Evolutionary conservation across 2,329 filamentous ascomycete genomes (phyloP), one percentile per base, ranked within the genome.

Genomic region (Immersiporthe knoxdaviesiana): DNA sequence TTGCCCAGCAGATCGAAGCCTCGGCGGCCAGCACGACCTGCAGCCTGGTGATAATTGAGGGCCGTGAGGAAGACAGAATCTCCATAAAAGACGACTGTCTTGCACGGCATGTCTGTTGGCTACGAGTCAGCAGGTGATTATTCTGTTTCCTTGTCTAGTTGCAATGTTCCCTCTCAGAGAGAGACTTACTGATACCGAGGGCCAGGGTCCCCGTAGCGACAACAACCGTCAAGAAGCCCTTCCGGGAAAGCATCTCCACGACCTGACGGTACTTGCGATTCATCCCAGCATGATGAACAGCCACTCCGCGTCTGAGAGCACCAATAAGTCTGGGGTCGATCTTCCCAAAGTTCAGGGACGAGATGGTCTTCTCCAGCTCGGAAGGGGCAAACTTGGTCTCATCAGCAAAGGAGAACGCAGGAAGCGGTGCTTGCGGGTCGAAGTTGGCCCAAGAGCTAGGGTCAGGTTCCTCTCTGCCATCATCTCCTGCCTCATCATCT

Each of bases 1-100:
- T 95, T 95, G 68, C 92, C 92, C 1, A 95, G 85, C 30, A 93
- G 81, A 76, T 95, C 92, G 72, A 95, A 95, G 1, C 92, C 92
- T 80, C 92, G 87, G 78, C 92, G 89, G 73, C 92, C 92, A 41
- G 92, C 90, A 83, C 92, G 89, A 78, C 92, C 92, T 68, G 91
- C 88, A 10, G 88, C 91, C 77, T 95, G 92, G 11, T 91, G 87
- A 77, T 91, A 95, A 76, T 92, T 93, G 65, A 94, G 85, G 0
- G 91, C 87, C 0, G 91, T 93, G 58, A 95, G 80, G 75, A 87
- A 93, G 2, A 92, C 83, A 0, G 89, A 92, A 76, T 94, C 91
- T 0, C 91, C 91, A 21, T 84, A 85, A 77, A 95, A 95, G 1
- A 93, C 87, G 0, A 94, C 91, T 0, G 92, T 95, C 77, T 92